Percentiles rank a stretch among this genome's conserved stretches.
These are phyloP conservation scores for Chlamydomonas urium DNA, from an alignment of 139 green algal species.

Conservation along the genomic window DNA sequence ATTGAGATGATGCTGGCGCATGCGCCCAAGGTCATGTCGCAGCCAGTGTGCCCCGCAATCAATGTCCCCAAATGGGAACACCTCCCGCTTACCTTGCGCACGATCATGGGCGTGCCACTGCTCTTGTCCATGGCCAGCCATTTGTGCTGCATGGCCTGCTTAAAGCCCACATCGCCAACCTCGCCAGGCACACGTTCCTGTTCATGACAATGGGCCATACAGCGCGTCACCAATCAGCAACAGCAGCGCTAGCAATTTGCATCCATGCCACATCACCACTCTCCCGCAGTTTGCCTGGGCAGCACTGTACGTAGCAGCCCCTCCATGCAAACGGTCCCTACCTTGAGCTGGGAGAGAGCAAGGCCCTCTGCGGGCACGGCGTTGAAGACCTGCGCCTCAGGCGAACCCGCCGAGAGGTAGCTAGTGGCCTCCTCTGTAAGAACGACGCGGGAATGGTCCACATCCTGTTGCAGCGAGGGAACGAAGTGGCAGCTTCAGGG, in stretches of 20 bases:
- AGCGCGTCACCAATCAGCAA: too few species aligned
- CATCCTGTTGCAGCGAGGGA: too few species aligned
- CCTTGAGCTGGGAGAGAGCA: conserved; percentile 72
- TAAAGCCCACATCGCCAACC: conserved; percentile 81
- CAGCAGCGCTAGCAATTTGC: too few species aligned
- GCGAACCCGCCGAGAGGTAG: conserved; percentile 67
- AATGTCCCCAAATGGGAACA: not conserved
- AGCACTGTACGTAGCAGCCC: not conserved
- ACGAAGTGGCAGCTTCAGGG: too few species aligned
- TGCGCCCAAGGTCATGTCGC: not conserved
- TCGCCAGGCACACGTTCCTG: conserved; percentile 51
- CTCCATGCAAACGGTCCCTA: conserved; percentile 13
- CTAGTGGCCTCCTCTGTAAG: conserved; percentile 75
- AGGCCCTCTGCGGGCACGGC: conserved; percentile 70
- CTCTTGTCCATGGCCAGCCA: conserved; percentile 55
- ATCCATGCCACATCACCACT: not conserved
- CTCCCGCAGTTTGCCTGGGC: not conserved
- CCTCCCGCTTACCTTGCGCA: conserved; percentile 51
- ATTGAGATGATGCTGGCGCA: not conserved
- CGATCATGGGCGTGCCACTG: conserved; percentile 30
- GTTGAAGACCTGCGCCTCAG: conserved; percentile 84
- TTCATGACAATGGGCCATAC: too few species aligned
- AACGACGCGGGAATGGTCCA: conserved; percentile 57
- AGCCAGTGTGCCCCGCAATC: not conserved
- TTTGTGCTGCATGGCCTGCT: conserved; percentile 87